Conservation (phyloP, 2,329 filamentous ascomycete genomes). For the Claviceps digitariae region DNA sequence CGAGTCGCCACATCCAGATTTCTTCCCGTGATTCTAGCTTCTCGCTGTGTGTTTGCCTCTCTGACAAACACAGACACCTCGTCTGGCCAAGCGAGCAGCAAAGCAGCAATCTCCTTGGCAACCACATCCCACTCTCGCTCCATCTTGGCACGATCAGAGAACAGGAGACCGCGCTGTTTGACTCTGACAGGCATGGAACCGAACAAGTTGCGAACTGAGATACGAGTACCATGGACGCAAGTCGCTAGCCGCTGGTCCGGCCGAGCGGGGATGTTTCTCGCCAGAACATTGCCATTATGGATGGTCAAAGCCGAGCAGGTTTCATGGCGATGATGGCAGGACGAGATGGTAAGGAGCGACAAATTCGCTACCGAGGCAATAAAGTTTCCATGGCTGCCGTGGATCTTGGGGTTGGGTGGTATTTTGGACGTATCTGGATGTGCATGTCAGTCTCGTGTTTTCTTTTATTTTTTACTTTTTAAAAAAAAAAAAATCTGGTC, state of each 20-base stretch:
- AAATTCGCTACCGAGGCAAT: constrained; percentile 63
- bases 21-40: constrained; percentile 22
- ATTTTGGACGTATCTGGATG: constrained; percentile 65
- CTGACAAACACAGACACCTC: constrained; percentile 44
- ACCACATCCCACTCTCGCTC: constrained; percentile 54
- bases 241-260: constrained; percentile 41
- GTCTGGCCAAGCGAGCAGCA: constrained; percentile 57
- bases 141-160: constrained; percentile 34
- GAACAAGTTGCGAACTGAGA: constrained; percentile 69
- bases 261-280: constrained; percentile 48
- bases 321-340: constrained; percentile 47
- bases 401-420: constrained; percentile 26
- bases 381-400: constrained; percentile 63
- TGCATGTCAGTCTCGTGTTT: background rate
- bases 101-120: constrained; percentile 40
- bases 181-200: constrained; percentile 83
- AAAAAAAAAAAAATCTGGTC: no score
- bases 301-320: constrained; percentile 53
- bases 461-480: background rate
- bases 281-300: constrained; percentile 54
- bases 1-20: constrained; percentile 11
- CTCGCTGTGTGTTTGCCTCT: constrained; percentile 30
- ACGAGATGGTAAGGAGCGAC: constrained; percentile 65
- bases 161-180: constrained; percentile 55
- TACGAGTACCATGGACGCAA: constrained; percentile 57